Evolutionary conservation across 805 yeast species (phyloP).

Genomic region (Ogataea polymorpha): DNA sequence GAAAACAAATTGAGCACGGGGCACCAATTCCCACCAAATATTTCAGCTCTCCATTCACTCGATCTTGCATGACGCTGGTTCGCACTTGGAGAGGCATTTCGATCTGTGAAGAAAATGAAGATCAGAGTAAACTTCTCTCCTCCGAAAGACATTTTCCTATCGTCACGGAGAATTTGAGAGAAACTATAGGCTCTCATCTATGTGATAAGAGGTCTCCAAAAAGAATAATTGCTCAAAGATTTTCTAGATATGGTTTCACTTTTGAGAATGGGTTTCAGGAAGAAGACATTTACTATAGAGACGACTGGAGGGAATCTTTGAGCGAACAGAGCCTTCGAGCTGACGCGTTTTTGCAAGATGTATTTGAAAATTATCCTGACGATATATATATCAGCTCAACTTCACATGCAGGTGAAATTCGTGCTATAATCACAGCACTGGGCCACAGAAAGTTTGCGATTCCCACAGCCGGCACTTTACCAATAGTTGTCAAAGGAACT

Average conservation of each 20-base stretch:
- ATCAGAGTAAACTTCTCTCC: constrained; percentile 14
- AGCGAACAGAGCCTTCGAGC: constrained; percentile 50
- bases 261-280: constrained; percentile 45
- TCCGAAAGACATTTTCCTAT: constrained; percentile 23
- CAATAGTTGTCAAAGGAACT: constrained; percentile 49
- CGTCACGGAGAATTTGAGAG: constrained; percentile 50
- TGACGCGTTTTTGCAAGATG: constrained; percentile 41
- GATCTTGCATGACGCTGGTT: constrained; percentile 56
- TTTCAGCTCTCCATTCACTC: constrained; percentile 61
- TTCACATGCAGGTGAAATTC: constrained; percentile 61
- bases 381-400: constrained; percentile 44
- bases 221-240: constrained; percentile 37
- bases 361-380: constrained; percentile 36
- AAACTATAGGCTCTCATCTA: constrained; percentile 56
- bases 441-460: constrained; percentile 56
- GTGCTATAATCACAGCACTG: constrained; percentile 47
- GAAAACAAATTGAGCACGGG: constrained; percentile 39
- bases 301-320: constrained; percentile 46
- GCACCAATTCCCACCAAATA: constrained; percentile 56
- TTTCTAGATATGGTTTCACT: constrained; percentile 40
- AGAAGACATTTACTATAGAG: constrained; percentile 45
- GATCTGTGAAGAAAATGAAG: constrained; percentile 26
- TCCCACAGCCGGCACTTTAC: constrained; percentile 66
- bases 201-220: constrained; percentile 56
- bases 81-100: constrained; percentile 47